A percentile compares a stretch with the other conserved stretches of the same genome.
Conservation (phyloP, 2,329 filamentous ascomycete genomes). For the Colletotrichum camelliae region DNA sequence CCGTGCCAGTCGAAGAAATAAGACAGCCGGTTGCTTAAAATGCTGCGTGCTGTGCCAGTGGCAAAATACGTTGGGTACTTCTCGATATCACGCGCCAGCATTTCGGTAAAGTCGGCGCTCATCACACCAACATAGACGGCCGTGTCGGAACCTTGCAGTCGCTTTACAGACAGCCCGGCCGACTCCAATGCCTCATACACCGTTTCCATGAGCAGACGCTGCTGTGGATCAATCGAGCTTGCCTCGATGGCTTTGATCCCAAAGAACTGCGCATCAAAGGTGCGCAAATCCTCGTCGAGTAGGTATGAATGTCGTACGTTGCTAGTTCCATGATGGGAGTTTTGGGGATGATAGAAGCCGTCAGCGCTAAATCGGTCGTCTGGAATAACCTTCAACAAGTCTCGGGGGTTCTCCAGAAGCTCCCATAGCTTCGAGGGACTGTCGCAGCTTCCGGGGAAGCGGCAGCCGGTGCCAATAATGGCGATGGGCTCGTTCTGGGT, state of each 20-base stretch:
- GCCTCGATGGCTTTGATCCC: conserved; percentile 34
- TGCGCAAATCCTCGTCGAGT: conserved; percentile 22
- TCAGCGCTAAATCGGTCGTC: conserved; percentile 25
- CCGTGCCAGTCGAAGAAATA: conserved; percentile 45
- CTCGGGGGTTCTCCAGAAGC: background rate
- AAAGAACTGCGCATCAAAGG: conserved; percentile 35
- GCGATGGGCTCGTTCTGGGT: background rate
- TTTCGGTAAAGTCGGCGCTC: conserved; percentile 28
- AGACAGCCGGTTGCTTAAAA: conserved; percentile 43
- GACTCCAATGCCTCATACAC: conserved; percentile 40
- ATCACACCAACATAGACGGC: conserved; percentile 37
- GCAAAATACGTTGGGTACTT: conserved; percentile 29
- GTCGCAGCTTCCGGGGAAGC: background rate
- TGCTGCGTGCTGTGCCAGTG: conserved; percentile 35
- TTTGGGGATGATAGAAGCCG: background rate
- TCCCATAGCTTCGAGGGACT: background rate
- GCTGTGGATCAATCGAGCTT: conserved; percentile 37
- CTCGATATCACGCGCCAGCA: conserved; percentile 26
- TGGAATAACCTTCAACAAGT: conserved; percentile 28
- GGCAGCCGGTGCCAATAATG: conserved; percentile 1
- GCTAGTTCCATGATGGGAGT: conserved; percentile 12
- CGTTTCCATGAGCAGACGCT: conserved; percentile 35
- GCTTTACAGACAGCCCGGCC: conserved; percentile 31
- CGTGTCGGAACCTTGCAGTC: conserved; percentile 30
- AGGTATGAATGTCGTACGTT: conserved; percentile 26